Conservation (phyloP, 2,329 filamentous ascomycete species). For the Niveomyces coronatus region DNA sequence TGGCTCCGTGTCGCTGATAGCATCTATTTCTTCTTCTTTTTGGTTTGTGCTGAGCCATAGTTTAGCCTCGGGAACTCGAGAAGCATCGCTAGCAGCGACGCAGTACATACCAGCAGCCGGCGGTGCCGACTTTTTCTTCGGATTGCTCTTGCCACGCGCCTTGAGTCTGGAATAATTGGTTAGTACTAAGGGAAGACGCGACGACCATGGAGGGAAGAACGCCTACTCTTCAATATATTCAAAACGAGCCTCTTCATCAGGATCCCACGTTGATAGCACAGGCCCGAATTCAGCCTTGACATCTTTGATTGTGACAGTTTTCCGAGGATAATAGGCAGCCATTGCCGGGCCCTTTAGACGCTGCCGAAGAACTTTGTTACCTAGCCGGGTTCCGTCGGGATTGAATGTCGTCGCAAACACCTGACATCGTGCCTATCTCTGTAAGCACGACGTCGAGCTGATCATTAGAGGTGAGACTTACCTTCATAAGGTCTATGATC, state of each 20-base stretch:
- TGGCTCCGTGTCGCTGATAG: not conserved
- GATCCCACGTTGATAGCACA: constrained; percentile 59
- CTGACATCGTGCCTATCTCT: constrained; percentile 67
- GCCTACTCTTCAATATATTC: constrained; percentile 60
- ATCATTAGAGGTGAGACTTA: constrained; percentile 24
- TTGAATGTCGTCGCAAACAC: constrained; percentile 91
- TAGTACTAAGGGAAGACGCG: constrained; percentile 15
- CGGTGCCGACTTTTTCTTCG: constrained; percentile 71
- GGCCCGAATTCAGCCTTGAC: constrained; percentile 59
- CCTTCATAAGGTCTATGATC: constrained; percentile 69
- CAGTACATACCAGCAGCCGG: constrained; percentile 19
- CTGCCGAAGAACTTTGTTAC: constrained; percentile 87
- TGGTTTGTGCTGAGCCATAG: constrained; percentile 15
- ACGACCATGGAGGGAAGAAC: not conserved
- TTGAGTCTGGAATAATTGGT: constrained; percentile 46
- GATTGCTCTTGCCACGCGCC: constrained; percentile 72
- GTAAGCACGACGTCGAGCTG: too few species aligned
- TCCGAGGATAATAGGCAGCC: constrained; percentile 80
- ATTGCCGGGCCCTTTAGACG: constrained; percentile 74
- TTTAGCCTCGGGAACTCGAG: constrained; percentile 1
- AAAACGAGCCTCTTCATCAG: constrained; percentile 68
- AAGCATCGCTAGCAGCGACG: not conserved
- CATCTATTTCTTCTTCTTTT: constrained; percentile 15
- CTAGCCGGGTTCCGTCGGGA: constrained; percentile 68
- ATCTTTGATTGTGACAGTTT: constrained; percentile 59